A percentile compares a stretch with the other conserved stretches of the same genome.
phyloP scores from a whole-genome alignment of 2,329 filamentous ascomycete genomes.

The Achaetomium macrosporum region DNA sequence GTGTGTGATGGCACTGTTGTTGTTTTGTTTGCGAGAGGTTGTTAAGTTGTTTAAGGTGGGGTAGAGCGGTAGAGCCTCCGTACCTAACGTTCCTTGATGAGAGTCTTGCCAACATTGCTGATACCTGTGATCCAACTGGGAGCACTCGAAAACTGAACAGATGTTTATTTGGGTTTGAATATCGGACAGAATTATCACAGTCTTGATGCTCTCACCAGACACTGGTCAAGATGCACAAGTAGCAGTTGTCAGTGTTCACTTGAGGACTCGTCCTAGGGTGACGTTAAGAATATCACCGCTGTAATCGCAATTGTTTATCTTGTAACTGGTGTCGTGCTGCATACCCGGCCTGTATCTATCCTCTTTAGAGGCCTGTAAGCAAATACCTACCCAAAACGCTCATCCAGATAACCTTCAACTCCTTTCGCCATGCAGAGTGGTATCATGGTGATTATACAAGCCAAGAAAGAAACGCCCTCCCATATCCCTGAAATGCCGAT shows the following conservation, averaged over 20 bases:
- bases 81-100: no score
- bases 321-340: not conserved
- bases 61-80: no score
- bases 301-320: not conserved
- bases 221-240: no score
- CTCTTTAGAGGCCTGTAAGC: not conserved
- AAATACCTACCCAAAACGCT: not conserved
- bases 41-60: not conserved
- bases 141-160: not conserved
- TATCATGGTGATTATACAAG: constrained; percentile 8
- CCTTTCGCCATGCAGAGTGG: constrained; percentile 9
- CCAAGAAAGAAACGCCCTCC: not conserved
- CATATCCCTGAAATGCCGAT: not conserved
- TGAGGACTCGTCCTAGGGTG: not conserved
- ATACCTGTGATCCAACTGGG: not conserved
- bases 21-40: not conserved
- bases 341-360: constrained; percentile 1
- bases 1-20: not conserved
- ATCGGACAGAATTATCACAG: not conserved
- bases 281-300: not conserved
- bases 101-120: no score
- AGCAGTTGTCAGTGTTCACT: not conserved
- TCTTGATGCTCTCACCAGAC: not conserved
- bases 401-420: not conserved
- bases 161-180: not conserved